A percentile compares a stretch with the other conserved stretches of the same genome.
phyloP scores from a whole-genome alignment of 148 eudicot species.

The Oxyria digyna region DNA sequence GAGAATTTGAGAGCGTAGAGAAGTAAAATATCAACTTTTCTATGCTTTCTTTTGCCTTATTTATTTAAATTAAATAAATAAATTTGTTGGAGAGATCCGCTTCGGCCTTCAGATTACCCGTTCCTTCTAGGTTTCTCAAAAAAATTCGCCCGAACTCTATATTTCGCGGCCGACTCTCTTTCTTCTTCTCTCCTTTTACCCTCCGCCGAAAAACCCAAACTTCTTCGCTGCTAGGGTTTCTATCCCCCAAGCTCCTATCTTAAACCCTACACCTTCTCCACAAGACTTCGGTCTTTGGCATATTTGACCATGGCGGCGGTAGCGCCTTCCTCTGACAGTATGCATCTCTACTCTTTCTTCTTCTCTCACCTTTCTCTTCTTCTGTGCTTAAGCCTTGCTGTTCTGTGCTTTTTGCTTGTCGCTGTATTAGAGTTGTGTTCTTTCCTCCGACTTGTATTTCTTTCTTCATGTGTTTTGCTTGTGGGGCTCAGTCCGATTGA shows the following conservation, averaged over 20 bases:
- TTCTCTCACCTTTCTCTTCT: background rate
- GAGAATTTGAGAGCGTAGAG: no score
- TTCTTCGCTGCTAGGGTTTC: background rate
- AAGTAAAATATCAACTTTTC: no score
- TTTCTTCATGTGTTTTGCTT: background rate
- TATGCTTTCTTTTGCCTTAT: no score
- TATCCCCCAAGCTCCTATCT: conserved; percentile 1
- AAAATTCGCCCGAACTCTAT: no score
- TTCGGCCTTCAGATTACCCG: no score
- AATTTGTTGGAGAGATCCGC: no score
- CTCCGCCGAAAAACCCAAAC: conserved; percentile 7
- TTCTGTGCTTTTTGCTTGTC: background rate
- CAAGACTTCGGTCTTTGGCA: background rate
- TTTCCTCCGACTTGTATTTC: background rate
- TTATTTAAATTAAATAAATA: no score
- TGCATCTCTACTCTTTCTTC: background rate
- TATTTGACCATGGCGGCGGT: conserved; percentile 12
- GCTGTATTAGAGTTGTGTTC: background rate
- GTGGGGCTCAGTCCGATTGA: background rate
- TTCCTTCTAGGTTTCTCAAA: no score
- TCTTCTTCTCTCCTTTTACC: conserved; percentile 3
- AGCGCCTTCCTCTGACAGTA: conserved; percentile 9
- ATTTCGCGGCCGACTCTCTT: background rate
- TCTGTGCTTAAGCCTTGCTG: background rate
- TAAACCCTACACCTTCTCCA: conserved; percentile 3